Conservation (phyloP, 2,329 filamentous ascomycete genomes). For the Colletotrichum destructivum region DNA sequence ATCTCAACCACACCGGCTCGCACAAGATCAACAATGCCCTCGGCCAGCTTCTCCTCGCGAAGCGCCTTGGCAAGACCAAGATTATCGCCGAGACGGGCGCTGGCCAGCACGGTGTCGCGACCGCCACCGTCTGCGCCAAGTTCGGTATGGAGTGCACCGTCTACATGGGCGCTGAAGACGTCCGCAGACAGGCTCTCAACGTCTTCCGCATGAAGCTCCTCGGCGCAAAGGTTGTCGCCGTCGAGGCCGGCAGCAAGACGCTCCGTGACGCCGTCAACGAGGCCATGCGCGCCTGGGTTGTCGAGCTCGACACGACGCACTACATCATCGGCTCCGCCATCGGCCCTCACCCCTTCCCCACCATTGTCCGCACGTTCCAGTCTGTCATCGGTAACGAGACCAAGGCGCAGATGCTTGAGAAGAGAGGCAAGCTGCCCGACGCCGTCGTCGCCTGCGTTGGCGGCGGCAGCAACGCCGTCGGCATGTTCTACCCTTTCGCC, state of each 20-base stretch:
- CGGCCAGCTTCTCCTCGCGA: conserved; percentile 90
- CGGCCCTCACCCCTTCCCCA: conserved; percentile 97
- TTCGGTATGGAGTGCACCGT: conserved; percentile 98
- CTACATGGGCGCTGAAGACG: conserved; percentile 98
- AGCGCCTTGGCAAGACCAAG: conserved; percentile 90
- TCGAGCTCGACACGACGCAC: conserved; percentile 92
- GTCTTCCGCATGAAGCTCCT: conserved; percentile 99
- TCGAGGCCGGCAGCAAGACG: conserved; percentile 89
- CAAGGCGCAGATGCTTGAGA: conserved; percentile 88
- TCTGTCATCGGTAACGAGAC: conserved; percentile 96
- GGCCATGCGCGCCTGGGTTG: conserved; percentile 93
- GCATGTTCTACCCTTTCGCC: conserved; percentile 98
- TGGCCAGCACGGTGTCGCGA: conserved; percentile 97
- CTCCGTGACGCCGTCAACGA: conserved; percentile 95
- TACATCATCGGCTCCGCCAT: conserved; percentile 99
- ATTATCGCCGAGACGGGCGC: conserved; percentile 99
- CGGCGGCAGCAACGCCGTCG: conserved; percentile 93
- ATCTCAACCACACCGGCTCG: conserved; percentile 96
- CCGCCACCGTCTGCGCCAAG: conserved; percentile 96
- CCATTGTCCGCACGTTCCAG: conserved; percentile 97
- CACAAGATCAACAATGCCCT: conserved; percentile 99
- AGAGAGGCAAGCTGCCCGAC: conserved; percentile 91
- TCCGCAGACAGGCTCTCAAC: conserved; percentile 94
- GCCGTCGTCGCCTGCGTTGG: conserved; percentile 97
- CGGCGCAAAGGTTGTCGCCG: conserved; percentile 91